Evolutionary conservation across 1,284 basidiomycete genomes (phyloP), one percentile per base, ranked within the genome.

Genomic region (Vanrija pseudolonga): DNA sequence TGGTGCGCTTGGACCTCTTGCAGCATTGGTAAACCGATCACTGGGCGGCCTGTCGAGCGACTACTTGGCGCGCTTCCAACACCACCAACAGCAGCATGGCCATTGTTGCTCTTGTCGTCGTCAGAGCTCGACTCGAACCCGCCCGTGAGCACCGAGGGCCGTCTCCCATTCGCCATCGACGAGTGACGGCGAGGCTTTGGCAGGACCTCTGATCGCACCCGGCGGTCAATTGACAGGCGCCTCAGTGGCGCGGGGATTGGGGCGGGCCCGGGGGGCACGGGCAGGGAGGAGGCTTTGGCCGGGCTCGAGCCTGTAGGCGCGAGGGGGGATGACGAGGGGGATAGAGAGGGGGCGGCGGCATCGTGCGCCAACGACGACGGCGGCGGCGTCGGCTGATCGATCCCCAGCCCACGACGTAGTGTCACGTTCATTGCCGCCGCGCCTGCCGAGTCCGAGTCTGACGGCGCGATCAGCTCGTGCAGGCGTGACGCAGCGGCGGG

Each of bases 61-160:
- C 24, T 45, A n/a, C 22, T 18, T 22, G 32, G 18, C 8, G 23
- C 36, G 23, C 43, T 24, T 36, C 38, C 19, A 42, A 32, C 14
- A 26, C 37, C 12, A 23, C 19, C 17, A 41, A 36, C 22, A 24
- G 19, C 9, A 32, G 19, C 22, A 32, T 17, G 19, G 41, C n/a
- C 11, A 20, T 37, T 43, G 11, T 20, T 22, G 23, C 45, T 22
- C n/a, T 37, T 37, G 6, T 54, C 61, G 19, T 68, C 68, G 15
- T 61, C 66, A 14, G 62, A 58, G 50, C 62, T 66, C 8, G 63
- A 61, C 55, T 72, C 69, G 53, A 67, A 74, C 2, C 72, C 72
- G 18, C 72, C 72, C 9, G 68, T 72, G 19, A 74, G 61, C 19
- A 60, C 47, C 8, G 66, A 66, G 1, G 64, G 53, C 2, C 65